Percentiles rank a stretch among this genome's conserved stretches.
Evolutionary conservation across 1,284 basidiomycete genomes (phyloP).

Genomic region (Trametes hirsuta): DNA sequence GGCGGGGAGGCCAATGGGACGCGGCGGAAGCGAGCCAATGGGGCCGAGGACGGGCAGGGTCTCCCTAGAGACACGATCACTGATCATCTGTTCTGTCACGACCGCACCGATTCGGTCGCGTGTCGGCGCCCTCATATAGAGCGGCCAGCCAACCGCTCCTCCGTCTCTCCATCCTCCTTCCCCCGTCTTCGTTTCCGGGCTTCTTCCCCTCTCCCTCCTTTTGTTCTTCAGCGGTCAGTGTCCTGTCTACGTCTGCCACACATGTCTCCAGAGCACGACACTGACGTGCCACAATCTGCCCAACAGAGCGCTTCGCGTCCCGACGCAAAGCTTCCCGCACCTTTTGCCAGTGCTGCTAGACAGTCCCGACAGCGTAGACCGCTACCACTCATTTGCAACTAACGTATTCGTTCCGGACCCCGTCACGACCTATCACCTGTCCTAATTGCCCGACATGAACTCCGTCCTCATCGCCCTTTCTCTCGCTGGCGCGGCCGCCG

Average conservation of each 20-base stretch:
- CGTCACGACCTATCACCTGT: conserved; percentile 26
- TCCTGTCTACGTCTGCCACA: not conserved
- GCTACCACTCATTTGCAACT: conserved; percentile 51
- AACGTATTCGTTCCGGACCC: conserved; percentile 41
- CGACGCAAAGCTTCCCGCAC: conserved; percentile 39
- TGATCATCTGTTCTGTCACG: conserved; percentile 33
- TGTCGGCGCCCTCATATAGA: conserved; percentile 29
- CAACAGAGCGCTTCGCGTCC: conserved; percentile 35
- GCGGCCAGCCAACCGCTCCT: conserved; percentile 17
- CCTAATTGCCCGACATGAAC: conserved; percentile 54
- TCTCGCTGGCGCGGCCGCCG: conserved; percentile 56
- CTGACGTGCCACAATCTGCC: conserved; percentile 21
- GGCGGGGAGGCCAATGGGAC: conserved; percentile 21
- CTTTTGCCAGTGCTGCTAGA: conserved; percentile 37
- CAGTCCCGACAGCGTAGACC: conserved; percentile 65
- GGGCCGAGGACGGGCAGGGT: conserved; percentile 22
- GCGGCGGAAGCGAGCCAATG: conserved; percentile 29
- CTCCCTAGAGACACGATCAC: conserved; percentile 41
- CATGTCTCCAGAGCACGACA: not conserved
- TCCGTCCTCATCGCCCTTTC: conserved; percentile 61
- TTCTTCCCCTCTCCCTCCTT: conserved; percentile 43
- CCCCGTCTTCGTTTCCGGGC: conserved; percentile 39
- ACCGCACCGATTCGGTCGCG: conserved; percentile 28
- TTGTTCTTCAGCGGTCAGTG: conserved; percentile 46
- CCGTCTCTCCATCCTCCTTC: conserved; percentile 30